These are phyloP conservation scores for Yarrowia hollandica DNA, from an alignment of 805 yeast species.

Conservation along the genomic window DNA sequence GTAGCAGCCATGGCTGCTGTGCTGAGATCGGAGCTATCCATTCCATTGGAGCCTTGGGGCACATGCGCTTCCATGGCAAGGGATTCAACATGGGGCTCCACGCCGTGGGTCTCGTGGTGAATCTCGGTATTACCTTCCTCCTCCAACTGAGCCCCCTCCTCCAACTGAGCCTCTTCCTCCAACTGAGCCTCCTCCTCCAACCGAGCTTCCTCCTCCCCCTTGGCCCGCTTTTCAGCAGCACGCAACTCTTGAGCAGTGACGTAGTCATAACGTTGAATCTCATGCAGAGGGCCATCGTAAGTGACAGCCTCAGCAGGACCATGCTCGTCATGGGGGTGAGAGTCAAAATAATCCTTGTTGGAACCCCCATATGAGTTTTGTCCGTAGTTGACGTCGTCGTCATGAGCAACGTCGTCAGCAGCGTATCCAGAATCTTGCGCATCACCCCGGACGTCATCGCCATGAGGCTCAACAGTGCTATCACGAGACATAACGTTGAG, in stretches of 20 bases:
- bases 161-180: neutral
- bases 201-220: neutral
- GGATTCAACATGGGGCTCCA: no score
- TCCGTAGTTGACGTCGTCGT: neutral
- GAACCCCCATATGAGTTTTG: neutral
- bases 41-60: no score
- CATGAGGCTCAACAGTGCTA: neutral
- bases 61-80: no score
- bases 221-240: neutral
- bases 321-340: constrained; percentile 3
- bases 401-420: neutral
- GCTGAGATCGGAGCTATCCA: neutral
- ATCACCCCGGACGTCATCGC: neutral
- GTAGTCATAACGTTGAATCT: constrained; percentile 20
- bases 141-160: neutral
- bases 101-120: no score
- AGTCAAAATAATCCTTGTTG: constrained; percentile 21
- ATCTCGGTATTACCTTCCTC: no score
- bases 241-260: constrained; percentile 8
- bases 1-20: constrained; percentile 12
- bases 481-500: neutral
- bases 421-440: neutral
- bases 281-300: constrained; percentile 5
- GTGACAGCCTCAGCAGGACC: neutral
- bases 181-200: neutral